Conservation (phyloP, 805 yeast species). For the Candida loeiensis region DNA sequence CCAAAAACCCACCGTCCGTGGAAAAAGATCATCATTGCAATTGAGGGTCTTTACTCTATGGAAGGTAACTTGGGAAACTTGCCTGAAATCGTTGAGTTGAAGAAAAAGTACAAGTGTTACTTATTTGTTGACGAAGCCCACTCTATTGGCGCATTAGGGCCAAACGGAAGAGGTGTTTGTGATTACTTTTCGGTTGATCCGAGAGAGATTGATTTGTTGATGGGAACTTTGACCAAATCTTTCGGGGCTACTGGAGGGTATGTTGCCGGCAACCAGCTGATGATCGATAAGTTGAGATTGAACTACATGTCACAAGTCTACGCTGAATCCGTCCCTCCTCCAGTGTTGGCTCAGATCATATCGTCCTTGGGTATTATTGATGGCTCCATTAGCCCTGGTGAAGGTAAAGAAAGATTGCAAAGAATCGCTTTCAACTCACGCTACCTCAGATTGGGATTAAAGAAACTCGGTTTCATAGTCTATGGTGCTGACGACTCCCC, state of each 20-base stretch:
- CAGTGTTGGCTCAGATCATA: conserved; percentile 83
- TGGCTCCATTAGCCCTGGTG: conserved; percentile 86
- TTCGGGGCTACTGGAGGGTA: conserved; percentile 99
- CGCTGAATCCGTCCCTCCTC: conserved; percentile 87
- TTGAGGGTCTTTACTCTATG: conserved; percentile 91
- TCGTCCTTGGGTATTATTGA: conserved; percentile 74
- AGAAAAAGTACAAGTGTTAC: conserved; percentile 82
- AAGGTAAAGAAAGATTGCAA: conserved; percentile 85
- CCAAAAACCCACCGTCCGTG: conserved; percentile 95
- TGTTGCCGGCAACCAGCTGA: conserved; percentile 67
- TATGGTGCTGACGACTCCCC: conserved; percentile 97
- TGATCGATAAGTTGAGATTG: conserved; percentile 72
- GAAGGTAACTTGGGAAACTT: conserved; percentile 87
- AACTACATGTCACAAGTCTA: conserved; percentile 70
- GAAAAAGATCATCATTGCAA: conserved; percentile 80
- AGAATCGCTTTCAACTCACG: conserved; percentile 95
- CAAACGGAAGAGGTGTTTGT: conserved; percentile 89
- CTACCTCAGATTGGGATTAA: conserved; percentile 84
- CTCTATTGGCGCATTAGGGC: conserved; percentile 98
- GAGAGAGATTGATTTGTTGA: conserved; percentile 71
- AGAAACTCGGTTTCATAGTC: conserved; percentile 89
- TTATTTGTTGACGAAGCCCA: conserved; percentile 97
- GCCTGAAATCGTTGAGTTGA: conserved; percentile 68
- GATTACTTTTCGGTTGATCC: conserved; percentile 87
- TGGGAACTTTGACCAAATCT: conserved; percentile 98